A percentile compares a stretch with the other conserved stretches of the same genome.
These are phyloP conservation scores for Xylariaceae sp. DNA, from an alignment of 2,329 filamentous ascomycete species.

Conservation along the genomic window DNA sequence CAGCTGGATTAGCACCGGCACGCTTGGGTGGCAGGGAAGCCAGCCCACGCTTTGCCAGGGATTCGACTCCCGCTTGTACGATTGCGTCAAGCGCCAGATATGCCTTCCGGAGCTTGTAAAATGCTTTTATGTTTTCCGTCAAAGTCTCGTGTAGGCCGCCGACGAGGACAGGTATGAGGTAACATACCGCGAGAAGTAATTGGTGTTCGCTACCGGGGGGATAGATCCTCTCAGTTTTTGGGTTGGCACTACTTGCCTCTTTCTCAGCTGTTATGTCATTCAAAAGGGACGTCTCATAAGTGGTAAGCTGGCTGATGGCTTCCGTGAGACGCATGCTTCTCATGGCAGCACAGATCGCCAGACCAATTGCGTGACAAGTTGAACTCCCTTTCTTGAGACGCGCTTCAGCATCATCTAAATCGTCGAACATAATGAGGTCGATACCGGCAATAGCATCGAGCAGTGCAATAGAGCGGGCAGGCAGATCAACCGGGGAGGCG, in stretches of 20 bases:
- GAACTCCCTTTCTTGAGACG: conserved; percentile 69
- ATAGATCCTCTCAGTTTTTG: conserved; percentile 53
- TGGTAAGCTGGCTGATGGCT: conserved; percentile 65
- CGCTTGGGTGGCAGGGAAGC: conserved; percentile 22
- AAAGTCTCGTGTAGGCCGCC: conserved; percentile 88
- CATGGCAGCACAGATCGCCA: conserved; percentile 78
- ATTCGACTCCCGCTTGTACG: conserved; percentile 65
- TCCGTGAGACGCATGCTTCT: conserved; percentile 67
- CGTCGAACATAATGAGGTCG: conserved; percentile 78
- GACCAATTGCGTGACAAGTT: conserved; percentile 82
- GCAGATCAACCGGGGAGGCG: conserved; percentile 33
- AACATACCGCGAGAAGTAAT: conserved; percentile 76
- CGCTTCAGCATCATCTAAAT: conserved; percentile 77
- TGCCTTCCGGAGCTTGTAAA: conserved; percentile 88
- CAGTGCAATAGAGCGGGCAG: conserved; percentile 47
- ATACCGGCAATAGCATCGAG: conserved; percentile 63
- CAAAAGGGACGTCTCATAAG: conserved; percentile 73
- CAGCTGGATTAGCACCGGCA: conserved; percentile 13
- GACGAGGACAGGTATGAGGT: conserved; percentile 85
- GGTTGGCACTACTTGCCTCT: conserved; percentile 39
- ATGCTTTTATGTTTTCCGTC: conserved; percentile 84
- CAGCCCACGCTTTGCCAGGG: conserved; percentile 37
- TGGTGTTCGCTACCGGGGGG: conserved; percentile 82
- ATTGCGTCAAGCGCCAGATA: conserved; percentile 79
- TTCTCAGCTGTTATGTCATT: conserved; percentile 72